These are phyloP conservation scores for Cucurbita moschata DNA, from an alignment of 306 rosid genomes.

Conservation along the genomic window DNA sequence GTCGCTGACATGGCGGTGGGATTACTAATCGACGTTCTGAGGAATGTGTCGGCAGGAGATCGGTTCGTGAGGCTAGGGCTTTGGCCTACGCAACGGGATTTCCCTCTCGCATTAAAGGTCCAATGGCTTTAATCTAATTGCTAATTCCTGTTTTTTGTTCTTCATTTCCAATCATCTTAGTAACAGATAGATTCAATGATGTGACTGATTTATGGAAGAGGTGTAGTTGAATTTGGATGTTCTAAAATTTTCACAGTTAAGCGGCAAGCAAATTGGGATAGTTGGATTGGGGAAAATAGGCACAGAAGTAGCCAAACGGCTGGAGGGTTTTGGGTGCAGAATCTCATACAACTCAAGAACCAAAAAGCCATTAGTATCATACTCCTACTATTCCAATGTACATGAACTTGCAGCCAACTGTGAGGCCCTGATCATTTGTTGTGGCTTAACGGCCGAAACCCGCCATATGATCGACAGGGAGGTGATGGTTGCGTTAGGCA, in stretches of 20 bases:
- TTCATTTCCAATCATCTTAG: background rate
- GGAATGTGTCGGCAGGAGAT: conserved; percentile 20
- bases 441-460: conserved; percentile 31
- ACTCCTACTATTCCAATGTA: conserved; percentile 22
- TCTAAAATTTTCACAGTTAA: conserved; percentile 10
- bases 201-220: no score
- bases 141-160: background rate
- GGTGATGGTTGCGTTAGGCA: conserved; percentile 31
- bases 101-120: background rate
- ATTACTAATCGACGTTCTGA: conserved; percentile 28
- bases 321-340: conserved; percentile 30
- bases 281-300: conserved; percentile 48
- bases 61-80: conserved; percentile 14
- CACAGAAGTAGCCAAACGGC: conserved; percentile 32
- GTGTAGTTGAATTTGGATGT: no score
- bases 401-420: conserved; percentile 26
- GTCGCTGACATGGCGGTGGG: conserved; percentile 42
- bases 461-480: conserved; percentile 24
- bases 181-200: background rate
- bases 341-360: conserved; percentile 32
- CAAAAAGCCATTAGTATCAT: conserved; percentile 15
- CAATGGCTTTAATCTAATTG: background rate
- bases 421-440: conserved; percentile 28
- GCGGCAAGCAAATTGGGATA: conserved; percentile 33
- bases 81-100: background rate